A percentile compares a stretch with the other conserved stretches of the same genome.
Conservation (phyloP, 805 yeast species). For the Teunomyces atbi region DNA sequence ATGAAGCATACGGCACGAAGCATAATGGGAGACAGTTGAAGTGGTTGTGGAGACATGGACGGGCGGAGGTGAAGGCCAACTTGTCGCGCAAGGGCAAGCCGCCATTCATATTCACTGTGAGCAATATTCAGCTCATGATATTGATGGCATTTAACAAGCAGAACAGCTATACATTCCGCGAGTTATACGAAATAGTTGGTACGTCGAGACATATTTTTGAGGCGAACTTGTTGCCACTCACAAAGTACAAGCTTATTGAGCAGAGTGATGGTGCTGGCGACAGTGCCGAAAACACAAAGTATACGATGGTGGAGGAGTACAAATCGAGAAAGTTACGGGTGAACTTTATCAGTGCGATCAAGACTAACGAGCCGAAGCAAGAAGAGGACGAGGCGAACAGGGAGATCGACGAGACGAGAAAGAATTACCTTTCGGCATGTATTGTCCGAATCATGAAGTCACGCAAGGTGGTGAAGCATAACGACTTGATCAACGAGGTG, state of each 20-base stretch:
- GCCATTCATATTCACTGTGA: conserved; percentile 76
- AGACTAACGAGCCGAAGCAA: conserved; percentile 54
- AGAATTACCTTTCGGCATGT: conserved; percentile 83
- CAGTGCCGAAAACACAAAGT: conserved; percentile 47
- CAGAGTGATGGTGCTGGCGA: conserved; percentile 62
- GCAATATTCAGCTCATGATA: conserved; percentile 85
- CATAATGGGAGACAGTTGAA: conserved; percentile 87
- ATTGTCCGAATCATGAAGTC: conserved; percentile 97
- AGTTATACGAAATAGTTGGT: conserved; percentile 66
- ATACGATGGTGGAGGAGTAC: conserved; percentile 75
- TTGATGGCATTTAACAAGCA: conserved; percentile 76
- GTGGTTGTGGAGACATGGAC: conserved; percentile 95
- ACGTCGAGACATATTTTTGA: conserved; percentile 64
- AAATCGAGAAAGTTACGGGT: conserved; percentile 81
- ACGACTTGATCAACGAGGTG: conserved; percentile 80
- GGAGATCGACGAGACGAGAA: conserved; percentile 84
- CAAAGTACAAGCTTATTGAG: conserved; percentile 70
- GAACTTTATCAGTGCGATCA: conserved; percentile 65
- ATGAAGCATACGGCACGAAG: conserved; percentile 64
- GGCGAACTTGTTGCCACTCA: conserved; percentile 75
- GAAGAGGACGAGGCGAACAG: conserved; percentile 73
- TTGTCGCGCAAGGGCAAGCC: conserved; percentile 77
- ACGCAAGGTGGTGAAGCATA: conserved; percentile 74
- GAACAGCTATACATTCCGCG: conserved; percentile 56
- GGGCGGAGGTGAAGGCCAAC: conserved; percentile 88